phyloP scores from a whole-genome alignment of 345 rosid species.

The Orychophragmus violaceus region DNA sequence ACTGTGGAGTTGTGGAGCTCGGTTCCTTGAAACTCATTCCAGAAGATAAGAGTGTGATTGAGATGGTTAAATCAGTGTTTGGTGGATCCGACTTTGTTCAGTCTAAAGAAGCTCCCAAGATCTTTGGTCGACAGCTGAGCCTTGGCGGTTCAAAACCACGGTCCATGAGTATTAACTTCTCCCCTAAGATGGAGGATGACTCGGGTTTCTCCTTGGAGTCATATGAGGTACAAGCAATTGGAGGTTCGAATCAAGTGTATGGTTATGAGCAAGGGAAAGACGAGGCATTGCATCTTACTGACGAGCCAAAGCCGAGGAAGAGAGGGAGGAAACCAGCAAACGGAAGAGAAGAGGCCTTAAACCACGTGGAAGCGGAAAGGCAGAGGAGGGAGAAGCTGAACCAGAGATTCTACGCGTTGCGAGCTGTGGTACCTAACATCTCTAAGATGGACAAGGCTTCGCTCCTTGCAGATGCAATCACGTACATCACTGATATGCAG shows the following conservation, averaged over 20 bases:
- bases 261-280: conserved; percentile 63
- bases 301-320: conserved; percentile 88
- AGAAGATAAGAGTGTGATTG: conserved; percentile 53
- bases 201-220: conserved; percentile 54
- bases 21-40: conserved; percentile 63
- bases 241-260: conserved; percentile 47
- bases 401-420: conserved; percentile 87
- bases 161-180: conserved; percentile 69
- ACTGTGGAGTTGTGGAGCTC: conserved; percentile 81
- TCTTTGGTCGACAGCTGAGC: conserved; percentile 80
- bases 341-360: conserved; percentile 92
- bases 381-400: conserved; percentile 96
- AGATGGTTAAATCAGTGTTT: conserved; percentile 51
- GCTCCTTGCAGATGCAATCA: conserved; percentile 81
- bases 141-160: conserved; percentile 62
- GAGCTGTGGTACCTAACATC: conserved; percentile 91
- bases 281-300: conserved; percentile 46
- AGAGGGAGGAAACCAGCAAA: conserved; percentile 97
- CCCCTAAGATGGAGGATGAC: conserved; percentile 87
- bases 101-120: conserved; percentile 60
- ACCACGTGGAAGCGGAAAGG: conserved; percentile 94
- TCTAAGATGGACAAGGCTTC: conserved; percentile 98
- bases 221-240: conserved; percentile 40
- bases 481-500: conserved; percentile 80
- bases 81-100: conserved; percentile 54